Evolutionary conservation across 495 filamentous ascomycete genomes (phyloP).

Genomic region (Astrothelium subdiscretum): DNA sequence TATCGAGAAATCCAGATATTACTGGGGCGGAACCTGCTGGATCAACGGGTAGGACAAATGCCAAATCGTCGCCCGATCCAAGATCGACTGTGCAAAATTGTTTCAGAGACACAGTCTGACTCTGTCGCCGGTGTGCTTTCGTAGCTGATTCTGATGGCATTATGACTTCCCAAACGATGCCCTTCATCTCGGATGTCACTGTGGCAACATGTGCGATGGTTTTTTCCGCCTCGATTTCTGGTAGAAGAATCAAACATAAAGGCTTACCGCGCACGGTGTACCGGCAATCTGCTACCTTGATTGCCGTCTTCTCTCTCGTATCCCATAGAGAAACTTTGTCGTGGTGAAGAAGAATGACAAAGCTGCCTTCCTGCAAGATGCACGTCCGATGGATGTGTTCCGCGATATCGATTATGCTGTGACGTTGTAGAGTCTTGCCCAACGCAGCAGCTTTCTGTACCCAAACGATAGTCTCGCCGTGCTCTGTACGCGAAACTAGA

Average conservation of each 20-base stretch:
- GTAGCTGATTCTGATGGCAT: slow-evolving; percentile 28
- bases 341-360: slow-evolving; percentile 71
- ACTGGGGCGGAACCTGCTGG: slow-evolving; percentile 64
- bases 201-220: slow-evolving; percentile 57
- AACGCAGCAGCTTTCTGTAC: slow-evolving; percentile 42
- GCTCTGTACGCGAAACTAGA: slow-evolving; percentile 66
- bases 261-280: slow-evolving; percentile 61
- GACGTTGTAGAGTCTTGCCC: slow-evolving; percentile 46
- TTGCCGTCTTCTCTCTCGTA: slow-evolving; percentile 44
- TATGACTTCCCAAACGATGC: slow-evolving; percentile 73
- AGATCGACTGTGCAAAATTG: slow-evolving; percentile 66
- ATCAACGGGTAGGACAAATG: slow-evolving; percentile 80
- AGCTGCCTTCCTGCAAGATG: slow-evolving; percentile 60
- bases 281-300: slow-evolving; percentile 42
- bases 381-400: slow-evolving; percentile 77
- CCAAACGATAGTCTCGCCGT: slow-evolving; percentile 78
- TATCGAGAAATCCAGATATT: slow-evolving; percentile 72
- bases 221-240: slow-evolving; percentile 43
- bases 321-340: slow-evolving; percentile 74
- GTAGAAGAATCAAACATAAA: slow-evolving; percentile 70
- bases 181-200: slow-evolving; percentile 69
- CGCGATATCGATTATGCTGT: slow-evolving; percentile 56
- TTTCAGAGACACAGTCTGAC: slow-evolving; percentile 32
- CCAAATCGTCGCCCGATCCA: slow-evolving; percentile 58
- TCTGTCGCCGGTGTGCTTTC: slow-evolving; percentile 2